These are phyloP conservation scores for Hansfordia pulvinata DNA, from an alignment of 2,329 filamentous ascomycete species.

Conservation along the genomic window DNA sequence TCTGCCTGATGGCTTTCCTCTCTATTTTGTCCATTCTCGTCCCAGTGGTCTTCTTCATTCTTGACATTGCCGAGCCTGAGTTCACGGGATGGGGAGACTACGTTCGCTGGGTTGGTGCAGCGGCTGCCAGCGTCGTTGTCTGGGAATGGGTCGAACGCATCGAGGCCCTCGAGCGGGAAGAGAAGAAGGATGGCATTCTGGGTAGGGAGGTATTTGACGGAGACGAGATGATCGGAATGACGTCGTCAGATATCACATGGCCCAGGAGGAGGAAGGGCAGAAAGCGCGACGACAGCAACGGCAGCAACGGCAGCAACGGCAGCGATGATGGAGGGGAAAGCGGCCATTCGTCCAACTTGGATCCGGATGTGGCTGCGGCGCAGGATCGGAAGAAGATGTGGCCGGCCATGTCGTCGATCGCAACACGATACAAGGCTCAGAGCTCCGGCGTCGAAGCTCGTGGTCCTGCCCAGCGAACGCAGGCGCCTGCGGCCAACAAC, in stretches of 20 bases:
- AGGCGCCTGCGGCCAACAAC: no score
- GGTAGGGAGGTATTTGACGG: constrained; percentile 87
- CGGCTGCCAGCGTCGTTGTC: constrained; percentile 87
- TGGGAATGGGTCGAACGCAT: constrained; percentile 98
- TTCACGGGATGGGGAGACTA: constrained; percentile 92
- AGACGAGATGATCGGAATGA: constrained; percentile 73
- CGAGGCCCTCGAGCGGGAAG: constrained; percentile 80
- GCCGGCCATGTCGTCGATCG: constrained; percentile 25
- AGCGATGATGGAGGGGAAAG: constrained; percentile 17
- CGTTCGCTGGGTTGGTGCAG: constrained; percentile 89
- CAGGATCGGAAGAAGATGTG: constrained; percentile 21
- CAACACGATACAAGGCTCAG: no score
- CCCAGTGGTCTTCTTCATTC: constrained; percentile 83
- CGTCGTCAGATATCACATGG: constrained; percentile 36
- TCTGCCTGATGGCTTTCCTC: constrained; percentile 64
- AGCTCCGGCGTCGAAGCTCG: no score
- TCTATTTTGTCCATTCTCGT: constrained; percentile 75
- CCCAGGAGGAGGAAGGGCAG: constrained; percentile 18
- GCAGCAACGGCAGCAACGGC: no score
- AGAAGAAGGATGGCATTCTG: constrained; percentile 85
- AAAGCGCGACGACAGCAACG: no score
- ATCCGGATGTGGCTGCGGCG: constrained; percentile 5
- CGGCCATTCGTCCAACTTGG: constrained; percentile 8
- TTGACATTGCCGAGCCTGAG: constrained; percentile 75
- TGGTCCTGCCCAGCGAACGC: no score